Evolutionary conservation across 345 rosid genomes (phyloP), one percentile per base, ranked within the genome.

Genomic region (Conringia planisiliqua): DNA sequence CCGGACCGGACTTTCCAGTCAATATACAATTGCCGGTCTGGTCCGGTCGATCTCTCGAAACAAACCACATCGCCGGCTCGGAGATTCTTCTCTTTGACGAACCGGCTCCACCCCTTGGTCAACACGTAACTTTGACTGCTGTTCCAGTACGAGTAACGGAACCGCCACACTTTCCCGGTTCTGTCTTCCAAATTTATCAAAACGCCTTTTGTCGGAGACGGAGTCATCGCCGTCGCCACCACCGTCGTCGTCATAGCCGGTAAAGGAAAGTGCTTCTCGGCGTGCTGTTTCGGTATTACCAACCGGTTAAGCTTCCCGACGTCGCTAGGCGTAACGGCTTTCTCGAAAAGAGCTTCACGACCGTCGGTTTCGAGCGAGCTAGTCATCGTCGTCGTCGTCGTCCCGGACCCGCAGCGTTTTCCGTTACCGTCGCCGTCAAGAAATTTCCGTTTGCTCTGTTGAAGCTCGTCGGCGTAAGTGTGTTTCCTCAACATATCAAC

Each of bases 51-150:
- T 66, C 87, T 86, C 78, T 88, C 93, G 70, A 94, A 94, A 47
- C 86, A 67, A 30, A 94, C 97, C 66, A 85, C 72, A 72, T 94
- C 98, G 0, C 97, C 97, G 58, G 96, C 93, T 71, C 83, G 81
- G 39, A 94, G 79, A 60, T 70, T 83, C 85, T 90, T 94, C 82
- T 94, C 98, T 71, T 90, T 91, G 1, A 94, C 98, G 56, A 90
- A 94, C 26, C 93, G 84, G 88, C 92, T 91, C 98, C 97, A 94
- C 2, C 98, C 98, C 59, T 90, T 90, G 3, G 98, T 94, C 68
- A 94, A 81, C 63, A 91, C 98, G 67, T 91, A 94, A 73, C 97
- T 94, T 42, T 88, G 98, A 82, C 98, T 94, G 57, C 96, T 94
- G 70, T 90, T 94, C 98, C 98, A 94, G 71, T 94, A 94, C 12